Evolutionary conservation across 2,329 filamentous ascomycete species (phyloP), one percentile per base, ranked within the genome.

Genomic region (Clathrospora elynae): DNA sequence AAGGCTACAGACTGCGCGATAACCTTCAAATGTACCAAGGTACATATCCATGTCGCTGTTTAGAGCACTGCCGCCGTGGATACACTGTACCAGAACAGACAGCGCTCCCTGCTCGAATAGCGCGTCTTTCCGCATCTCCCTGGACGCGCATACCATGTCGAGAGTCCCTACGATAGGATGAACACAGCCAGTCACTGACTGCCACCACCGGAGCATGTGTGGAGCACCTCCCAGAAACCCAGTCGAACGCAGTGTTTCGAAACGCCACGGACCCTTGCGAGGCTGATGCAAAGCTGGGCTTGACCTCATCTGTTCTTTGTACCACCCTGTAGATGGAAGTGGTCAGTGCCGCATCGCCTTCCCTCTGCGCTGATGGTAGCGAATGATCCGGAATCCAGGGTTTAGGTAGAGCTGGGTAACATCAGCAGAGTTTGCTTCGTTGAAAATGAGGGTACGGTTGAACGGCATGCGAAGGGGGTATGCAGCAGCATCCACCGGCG

Each of bases 331-430:
- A 33, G 32, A 45, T 50, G 40, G 30, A 26, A 40, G 24, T 31
- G 23, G 44, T 46, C 31, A 33, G 32, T 34, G 38, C 22, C 41
- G 35, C 40, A 37, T 24, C 25, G 32, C 31, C 51, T 42, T 42
- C 42, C 42, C 45, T 47, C 48, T 47, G 42, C 43, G 26, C 43
- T 31, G n/a, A 41, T 17, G 44, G 48, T 54, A 48, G 53, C 51
- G 50, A 56, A 37, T 17, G 46, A 55, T 59, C 64, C 66, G 46
- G 39, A 43, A 50, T 51, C 64, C 64, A 53, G 66, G 64, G 65
- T 55, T 49, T 42, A 58, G 65, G 58, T 59, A 57, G 48, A 57
- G 46, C 40, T 54, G 47, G 55, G 53, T 62, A 57, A 66, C 59
- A 44, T 61, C 34, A 51, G 39, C 48, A 53, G 46, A 53, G 38